Percentiles rank a stretch among this genome's conserved stretches.
Evolutionary conservation across 148 eudicot species (phyloP).

Genomic region (Vaccinium vitisidaea): DNA sequence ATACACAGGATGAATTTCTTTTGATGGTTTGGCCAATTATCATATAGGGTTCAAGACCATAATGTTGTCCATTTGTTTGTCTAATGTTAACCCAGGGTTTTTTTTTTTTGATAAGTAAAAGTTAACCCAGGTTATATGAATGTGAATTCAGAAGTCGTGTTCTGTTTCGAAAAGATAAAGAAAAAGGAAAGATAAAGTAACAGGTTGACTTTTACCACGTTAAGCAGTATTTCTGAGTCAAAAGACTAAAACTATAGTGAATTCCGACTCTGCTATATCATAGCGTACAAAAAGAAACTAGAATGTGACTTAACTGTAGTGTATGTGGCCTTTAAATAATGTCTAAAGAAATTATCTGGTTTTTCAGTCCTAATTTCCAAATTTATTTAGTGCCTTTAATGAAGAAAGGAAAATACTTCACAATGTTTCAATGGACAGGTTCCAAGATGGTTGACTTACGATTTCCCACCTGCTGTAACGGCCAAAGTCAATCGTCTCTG

Average conservation of each 20-base stretch:
- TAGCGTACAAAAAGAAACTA: neutral
- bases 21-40: constrained; percentile 6
- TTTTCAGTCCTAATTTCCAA: neutral
- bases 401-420: neutral
- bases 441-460: constrained; percentile 87
- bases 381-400: neutral
- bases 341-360: constrained; percentile 4
- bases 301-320: neutral
- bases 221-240: neutral
- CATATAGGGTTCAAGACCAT: neutral
- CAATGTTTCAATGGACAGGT: constrained; percentile 47
- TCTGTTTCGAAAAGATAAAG: neutral
- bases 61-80: neutral
- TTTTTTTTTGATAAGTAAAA: neutral
- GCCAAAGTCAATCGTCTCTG: constrained; percentile 95
- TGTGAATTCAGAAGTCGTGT: neutral
- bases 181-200: neutral
- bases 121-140: too few relatives aligned
- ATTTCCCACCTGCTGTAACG: constrained; percentile 92
- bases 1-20: neutral
- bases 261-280: neutral
- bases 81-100: neutral
- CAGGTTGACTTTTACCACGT: neutral
- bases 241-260: neutral
- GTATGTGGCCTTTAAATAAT: neutral